Evolutionary conservation across 2,329 filamentous ascomycete genomes (phyloP).

Genomic region (Fusarium sp.): DNA sequence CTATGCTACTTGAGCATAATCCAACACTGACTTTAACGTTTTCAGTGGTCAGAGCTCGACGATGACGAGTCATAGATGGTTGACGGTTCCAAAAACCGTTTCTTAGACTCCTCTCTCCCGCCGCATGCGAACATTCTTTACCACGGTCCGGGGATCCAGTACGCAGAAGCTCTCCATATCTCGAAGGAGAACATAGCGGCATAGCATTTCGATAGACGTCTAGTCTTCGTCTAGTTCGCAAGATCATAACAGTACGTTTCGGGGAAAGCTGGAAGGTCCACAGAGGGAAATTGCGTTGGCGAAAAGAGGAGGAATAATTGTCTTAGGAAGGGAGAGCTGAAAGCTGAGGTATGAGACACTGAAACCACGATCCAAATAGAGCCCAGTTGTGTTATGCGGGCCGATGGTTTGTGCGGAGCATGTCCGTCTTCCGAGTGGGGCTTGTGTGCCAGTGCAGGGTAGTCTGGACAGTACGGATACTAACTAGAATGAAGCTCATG

Average conservation of each 20-base stretch:
- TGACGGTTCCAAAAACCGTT: slow-evolving; percentile 6
- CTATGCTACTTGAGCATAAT: slow-evolving; percentile 31
- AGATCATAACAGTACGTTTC: slow-evolving; percentile 10
- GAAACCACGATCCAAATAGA: slow-evolving; percentile 3
- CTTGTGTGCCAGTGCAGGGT: slow-evolving; percentile 13
- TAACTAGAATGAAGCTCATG: neutral
- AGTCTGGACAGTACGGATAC: neutral
- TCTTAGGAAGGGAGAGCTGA: slow-evolving; percentile 38
- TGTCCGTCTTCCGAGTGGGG: neutral
- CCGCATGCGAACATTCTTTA: slow-evolving; percentile 24
- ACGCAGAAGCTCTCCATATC: slow-evolving; percentile 1
- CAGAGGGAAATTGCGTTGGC: slow-evolving; percentile 17
- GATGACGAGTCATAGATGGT: slow-evolving; percentile 3
- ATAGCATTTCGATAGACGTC: neutral
- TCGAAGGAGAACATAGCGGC: neutral
- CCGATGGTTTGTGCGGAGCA: slow-evolving; percentile 28
- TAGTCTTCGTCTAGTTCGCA: slow-evolving; percentile 4
- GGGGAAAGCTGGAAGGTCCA: slow-evolving; percentile 2
- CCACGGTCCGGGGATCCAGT: slow-evolving; percentile 13
- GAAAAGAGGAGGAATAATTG: slow-evolving; percentile 9
- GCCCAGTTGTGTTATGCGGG: slow-evolving; percentile 9
- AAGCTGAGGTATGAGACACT: slow-evolving; percentile 31
- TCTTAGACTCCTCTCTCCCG: slow-evolving; percentile 3
- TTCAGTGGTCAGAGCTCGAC: slow-evolving; percentile 11
- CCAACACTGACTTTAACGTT: neutral